phyloP scores from a whole-genome alignment of 176 grass and related monocot genomes.

The Bothriochloa decipiens region DNA sequence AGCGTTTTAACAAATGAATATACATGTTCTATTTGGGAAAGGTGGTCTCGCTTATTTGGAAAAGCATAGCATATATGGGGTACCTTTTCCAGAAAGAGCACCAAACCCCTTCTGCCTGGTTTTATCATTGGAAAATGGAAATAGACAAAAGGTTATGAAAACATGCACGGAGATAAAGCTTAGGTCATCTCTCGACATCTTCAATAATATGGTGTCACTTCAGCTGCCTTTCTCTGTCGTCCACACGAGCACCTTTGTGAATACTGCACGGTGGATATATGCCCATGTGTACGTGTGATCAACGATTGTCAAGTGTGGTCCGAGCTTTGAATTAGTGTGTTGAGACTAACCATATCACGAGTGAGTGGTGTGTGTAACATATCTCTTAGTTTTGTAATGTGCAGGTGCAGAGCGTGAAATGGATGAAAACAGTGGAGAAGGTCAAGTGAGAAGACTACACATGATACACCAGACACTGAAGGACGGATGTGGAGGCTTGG shows the following conservation, averaged over 20 bases:
- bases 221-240: neutral
- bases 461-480: too few species aligned
- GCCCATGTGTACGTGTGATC: too few species aligned
- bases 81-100: constrained; percentile 30
- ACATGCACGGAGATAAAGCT: constrained; percentile 10
- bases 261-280: too few species aligned
- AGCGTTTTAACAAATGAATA: neutral
- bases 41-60: constrained; percentile 25
- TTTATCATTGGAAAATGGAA: constrained; percentile 16
- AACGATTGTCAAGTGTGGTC: too few species aligned
- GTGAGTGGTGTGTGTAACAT: too few species aligned
- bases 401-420: too few species aligned
- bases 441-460: too few species aligned
- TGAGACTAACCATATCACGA: too few species aligned
- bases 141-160: constrained; percentile 27
- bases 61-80: constrained; percentile 5
- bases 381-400: too few species aligned
- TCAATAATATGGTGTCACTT: neutral
- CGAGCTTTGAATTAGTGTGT: too few species aligned
- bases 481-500: too few species aligned
- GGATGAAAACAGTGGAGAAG: too few species aligned
- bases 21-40: constrained; percentile 27
- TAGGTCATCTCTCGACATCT: neutral
- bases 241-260: neutral
- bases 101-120: neutral